phyloP scores from a whole-genome alignment of 1,139 yeast species.

The Meyerozyma guilliermondii region DNA sequence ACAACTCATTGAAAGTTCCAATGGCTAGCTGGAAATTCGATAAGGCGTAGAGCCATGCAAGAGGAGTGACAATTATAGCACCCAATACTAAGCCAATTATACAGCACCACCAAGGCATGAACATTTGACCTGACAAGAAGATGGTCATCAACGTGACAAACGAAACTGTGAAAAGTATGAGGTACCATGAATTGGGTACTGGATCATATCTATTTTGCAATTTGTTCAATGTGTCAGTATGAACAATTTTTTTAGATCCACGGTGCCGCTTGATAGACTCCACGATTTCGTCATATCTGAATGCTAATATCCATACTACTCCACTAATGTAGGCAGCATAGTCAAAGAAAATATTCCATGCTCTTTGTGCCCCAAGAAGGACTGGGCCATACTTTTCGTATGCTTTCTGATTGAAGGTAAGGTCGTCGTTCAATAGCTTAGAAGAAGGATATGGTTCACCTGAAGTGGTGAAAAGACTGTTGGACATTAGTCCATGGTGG shows the following conservation, averaged over 20 bases:
- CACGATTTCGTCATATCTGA: constrained; percentile 11
- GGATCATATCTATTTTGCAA: constrained; percentile 31
- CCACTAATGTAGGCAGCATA: constrained; percentile 19
- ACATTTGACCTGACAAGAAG: constrained; percentile 32
- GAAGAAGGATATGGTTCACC: constrained; percentile 34
- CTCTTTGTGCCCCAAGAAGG: constrained; percentile 16
- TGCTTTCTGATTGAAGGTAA: constrained; percentile 33
- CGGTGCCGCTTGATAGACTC: constrained; percentile 8
- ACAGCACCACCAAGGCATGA: constrained; percentile 49
- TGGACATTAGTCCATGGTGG: constrained; percentile 37
- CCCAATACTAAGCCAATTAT: constrained; percentile 40
- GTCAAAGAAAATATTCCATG: constrained; percentile 21
- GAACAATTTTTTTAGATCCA: not conserved
- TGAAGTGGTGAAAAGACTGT: constrained; percentile 23
- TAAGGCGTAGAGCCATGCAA: constrained; percentile 46
- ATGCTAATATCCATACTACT: constrained; percentile 16
- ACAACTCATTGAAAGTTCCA: constrained; percentile 47
- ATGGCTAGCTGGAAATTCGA: constrained; percentile 49
- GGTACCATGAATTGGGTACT: constrained; percentile 42
- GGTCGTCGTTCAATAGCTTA: constrained; percentile 27
- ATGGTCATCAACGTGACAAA: constrained; percentile 29
- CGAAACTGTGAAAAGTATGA: constrained; percentile 26
- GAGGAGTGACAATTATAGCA: constrained; percentile 41
- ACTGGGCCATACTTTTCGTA: constrained; percentile 36
- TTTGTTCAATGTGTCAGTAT: constrained; percentile 36